Base-by-base conservation (phyloP, 2,329 filamentous ascomycete genomes). In the Fusarium illudens region DNA sequence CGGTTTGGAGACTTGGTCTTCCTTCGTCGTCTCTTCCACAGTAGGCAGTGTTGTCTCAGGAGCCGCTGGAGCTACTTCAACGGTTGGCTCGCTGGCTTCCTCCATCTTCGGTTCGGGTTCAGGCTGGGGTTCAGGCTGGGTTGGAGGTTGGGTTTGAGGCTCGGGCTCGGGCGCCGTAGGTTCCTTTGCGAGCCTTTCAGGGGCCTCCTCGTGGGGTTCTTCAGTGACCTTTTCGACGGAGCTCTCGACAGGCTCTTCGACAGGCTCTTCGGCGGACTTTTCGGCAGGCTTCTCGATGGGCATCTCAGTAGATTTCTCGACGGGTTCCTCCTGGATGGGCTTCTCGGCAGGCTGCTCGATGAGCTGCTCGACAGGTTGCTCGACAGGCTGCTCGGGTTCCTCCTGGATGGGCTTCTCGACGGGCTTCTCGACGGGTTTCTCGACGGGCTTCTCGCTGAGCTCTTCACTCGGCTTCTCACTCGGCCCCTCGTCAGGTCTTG, bases 91-190 rank as follows among this genome's bases (percentile, higher is more conserved):
- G 46, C 82, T 80, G 8, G 78, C 73, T 10, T 83, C 78, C 58
- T 82, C 81, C 2, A 77, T 72, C 62, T 82, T 82, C 3, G 81
- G 75, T 54, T 78, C 75, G 30, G 67, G 69, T 19, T 73, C 70
- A 4, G 64, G 36, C 20, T 20, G n/a, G n/a, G n/a, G n/a, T n/a
- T n/a, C n/a, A n/a, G n/a, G n/a, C n/a, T n/a, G n/a, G n/a, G n/a
- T n/a, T n/a, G n/a, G n/a, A n/a, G n/a, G n/a, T n/a, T n/a, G n/a
- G n/a, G n/a, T n/a, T n/a, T n/a, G n/a, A n/a, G 64, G 12, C 15
- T 68, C 58, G 63, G 55, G 54, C 13, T 25, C 50, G 12, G 13
- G 6, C 5, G 34, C 27, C 20, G 57, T 48, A 11, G 20, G 12
- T 34, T 63, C 52, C 36, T 50, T 44, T 4, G 53, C 49, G 19